A percentile compares a stretch with the other conserved stretches of the same genome.
These are phyloP conservation scores for Malassezia restricta DNA, from an alignment of 1,284 basidiomycete species.

Conservation along the genomic window DNA sequence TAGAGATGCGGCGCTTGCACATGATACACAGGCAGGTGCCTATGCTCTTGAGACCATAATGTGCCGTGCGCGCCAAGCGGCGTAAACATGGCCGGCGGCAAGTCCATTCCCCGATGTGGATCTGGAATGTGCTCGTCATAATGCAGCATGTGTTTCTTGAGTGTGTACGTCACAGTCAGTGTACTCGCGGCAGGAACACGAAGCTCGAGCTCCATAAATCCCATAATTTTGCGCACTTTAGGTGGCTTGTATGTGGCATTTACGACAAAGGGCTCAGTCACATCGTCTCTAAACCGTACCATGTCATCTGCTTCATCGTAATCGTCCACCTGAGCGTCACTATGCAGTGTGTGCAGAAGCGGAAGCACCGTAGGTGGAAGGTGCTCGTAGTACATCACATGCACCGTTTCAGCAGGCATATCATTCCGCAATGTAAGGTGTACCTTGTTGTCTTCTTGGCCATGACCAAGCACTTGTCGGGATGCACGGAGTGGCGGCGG, in stretches of 20 bases:
- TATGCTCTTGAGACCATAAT: not conserved
- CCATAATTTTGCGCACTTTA: slow-evolving; percentile 13
- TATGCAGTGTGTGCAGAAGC: slow-evolving; percentile 66
- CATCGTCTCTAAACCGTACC: slow-evolving; percentile 23
- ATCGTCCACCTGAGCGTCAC: slow-evolving; percentile 30
- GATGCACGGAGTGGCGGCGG: slow-evolving; percentile 52
- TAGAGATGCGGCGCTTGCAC: slow-evolving; percentile 52
- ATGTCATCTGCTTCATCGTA: slow-evolving; percentile 14
- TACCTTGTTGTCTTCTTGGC: slow-evolving; percentile 65
- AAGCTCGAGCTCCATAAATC: slow-evolving; percentile 55
- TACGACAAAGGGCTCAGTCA: slow-evolving; percentile 18
- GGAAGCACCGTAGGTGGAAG: slow-evolving; percentile 86
- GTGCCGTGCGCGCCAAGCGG: slow-evolving; percentile 11
- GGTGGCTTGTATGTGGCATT: slow-evolving; percentile 23
- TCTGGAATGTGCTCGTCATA: slow-evolving; percentile 95
- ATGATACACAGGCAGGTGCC: not conserved
- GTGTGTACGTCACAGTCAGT: slow-evolving; percentile 60
- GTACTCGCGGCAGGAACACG: slow-evolving; percentile 55
- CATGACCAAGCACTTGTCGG: slow-evolving; percentile 62
- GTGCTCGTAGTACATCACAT: slow-evolving; percentile 69
- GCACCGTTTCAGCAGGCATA: slow-evolving; percentile 47
- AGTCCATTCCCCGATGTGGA: slow-evolving; percentile 83
- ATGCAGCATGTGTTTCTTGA: slow-evolving; percentile 72
- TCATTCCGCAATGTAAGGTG: slow-evolving; percentile 61
- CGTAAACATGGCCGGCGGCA: slow-evolving; percentile 57